These are phyloP conservation scores for Ganoderma lingzhi DNA, from an alignment of 1,284 basidiomycete species.

Conservation along the genomic window DNA sequence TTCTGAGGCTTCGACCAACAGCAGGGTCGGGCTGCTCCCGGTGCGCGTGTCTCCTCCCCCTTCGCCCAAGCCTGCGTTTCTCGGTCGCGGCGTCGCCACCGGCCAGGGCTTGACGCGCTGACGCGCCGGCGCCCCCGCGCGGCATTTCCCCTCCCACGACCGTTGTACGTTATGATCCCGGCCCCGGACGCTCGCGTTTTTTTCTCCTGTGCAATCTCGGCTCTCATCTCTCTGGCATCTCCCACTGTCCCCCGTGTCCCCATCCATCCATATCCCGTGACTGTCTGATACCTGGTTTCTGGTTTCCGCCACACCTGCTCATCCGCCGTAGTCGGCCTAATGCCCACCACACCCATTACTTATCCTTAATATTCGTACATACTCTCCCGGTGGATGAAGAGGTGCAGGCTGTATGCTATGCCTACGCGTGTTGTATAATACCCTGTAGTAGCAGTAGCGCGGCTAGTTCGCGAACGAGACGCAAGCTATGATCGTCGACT, in stretches of 20 bases:
- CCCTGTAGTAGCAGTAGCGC: background rate
- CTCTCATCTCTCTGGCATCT: background rate
- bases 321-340: conserved; percentile 2
- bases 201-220: too few relatives aligned
- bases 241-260: background rate
- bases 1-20: background rate
- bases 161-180: background rate
- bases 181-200: background rate
- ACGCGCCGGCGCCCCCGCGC: background rate
- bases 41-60: background rate
- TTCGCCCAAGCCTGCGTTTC: background rate
- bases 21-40: background rate
- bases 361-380: background rate
- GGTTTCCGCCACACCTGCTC: background rate
- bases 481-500: background rate
- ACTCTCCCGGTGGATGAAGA: background rate
- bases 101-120: background rate
- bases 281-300: background rate
- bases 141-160: background rate
- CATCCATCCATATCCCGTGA: background rate
- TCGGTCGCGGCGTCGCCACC: background rate
- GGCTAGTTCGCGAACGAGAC: background rate
- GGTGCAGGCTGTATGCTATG: background rate
- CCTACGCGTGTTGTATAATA: background rate
- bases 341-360: background rate